Evolutionary conservation across 129 eudicot genomes (phyloP).

Genomic region (Escallonia rubra): DNA sequence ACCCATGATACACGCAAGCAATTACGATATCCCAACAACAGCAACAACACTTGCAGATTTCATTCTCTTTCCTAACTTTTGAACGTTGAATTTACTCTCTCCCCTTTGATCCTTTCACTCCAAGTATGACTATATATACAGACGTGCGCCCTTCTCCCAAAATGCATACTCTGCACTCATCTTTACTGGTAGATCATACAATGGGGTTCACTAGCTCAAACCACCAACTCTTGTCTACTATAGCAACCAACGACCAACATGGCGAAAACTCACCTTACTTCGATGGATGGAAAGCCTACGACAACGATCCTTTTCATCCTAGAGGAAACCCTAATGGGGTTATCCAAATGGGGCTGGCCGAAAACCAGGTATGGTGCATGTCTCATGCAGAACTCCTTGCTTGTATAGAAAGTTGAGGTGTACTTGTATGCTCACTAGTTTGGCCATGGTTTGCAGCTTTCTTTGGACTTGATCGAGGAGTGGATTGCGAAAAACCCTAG

Average conservation of each 20-base stretch:
- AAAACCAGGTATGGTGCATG: constrained; percentile 53
- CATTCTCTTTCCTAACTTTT: not conserved
- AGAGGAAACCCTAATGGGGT: constrained; percentile 56
- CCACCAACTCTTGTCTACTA: constrained; percentile 45
- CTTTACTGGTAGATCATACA: not conserved
- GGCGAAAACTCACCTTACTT: constrained; percentile 85
- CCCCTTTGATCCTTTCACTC: not conserved
- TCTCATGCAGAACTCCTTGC: too few species aligned
- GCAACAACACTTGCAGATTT: too few species aligned
- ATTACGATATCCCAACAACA: not conserved
- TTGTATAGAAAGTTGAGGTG: not conserved
- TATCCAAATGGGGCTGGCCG: constrained; percentile 90
- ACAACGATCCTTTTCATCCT: constrained; percentile 63
- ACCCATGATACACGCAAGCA: constrained; percentile 10
- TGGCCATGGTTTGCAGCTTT: constrained; percentile 44
- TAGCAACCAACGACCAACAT: constrained; percentile 68
- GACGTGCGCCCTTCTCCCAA: not conserved
- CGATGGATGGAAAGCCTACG: constrained; percentile 92
- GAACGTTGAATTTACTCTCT: constrained; percentile 25
- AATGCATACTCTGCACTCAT: not conserved
- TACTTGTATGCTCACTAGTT: not conserved
- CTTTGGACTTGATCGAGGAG: constrained; percentile 52
- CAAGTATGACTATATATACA: constrained; percentile 1
- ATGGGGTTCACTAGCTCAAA: constrained; percentile 7
- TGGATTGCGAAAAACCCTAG: constrained; percentile 63